Conservation (phyloP, 345 rosid genomes). For the Acer negundo region DNA sequence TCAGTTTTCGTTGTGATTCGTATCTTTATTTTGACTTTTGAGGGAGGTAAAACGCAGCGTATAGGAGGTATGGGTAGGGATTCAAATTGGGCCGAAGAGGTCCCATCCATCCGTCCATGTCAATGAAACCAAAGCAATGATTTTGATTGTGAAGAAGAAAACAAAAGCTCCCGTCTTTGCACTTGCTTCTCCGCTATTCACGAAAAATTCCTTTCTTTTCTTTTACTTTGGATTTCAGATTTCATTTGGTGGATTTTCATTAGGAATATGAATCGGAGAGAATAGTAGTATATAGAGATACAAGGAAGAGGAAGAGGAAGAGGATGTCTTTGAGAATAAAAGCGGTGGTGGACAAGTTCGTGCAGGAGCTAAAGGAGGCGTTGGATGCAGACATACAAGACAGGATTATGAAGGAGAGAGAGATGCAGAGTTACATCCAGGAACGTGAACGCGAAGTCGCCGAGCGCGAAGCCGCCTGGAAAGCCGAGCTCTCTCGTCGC, state of each 20-base stretch:
- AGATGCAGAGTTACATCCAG: constrained; percentile 97
- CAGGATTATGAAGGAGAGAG: constrained; percentile 95
- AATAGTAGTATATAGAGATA: not conserved
- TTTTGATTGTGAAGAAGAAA: no score
- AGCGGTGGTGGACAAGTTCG: constrained; percentile 91
- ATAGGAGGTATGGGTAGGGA: not conserved
- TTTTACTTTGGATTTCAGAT: no score
- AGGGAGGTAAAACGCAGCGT: constrained; percentile 15
- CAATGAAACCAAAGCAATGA: no score
- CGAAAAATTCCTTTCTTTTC: no score
- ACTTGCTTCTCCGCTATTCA: no score
- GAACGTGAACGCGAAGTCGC: constrained; percentile 99
- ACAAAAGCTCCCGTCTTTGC: no score
- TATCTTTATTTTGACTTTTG: no score
- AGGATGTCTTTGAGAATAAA: constrained; percentile 87
- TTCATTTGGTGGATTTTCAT: no score
- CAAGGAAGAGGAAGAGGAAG: not conserved
- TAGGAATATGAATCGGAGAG: no score
- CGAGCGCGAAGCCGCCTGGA: constrained; percentile 98
- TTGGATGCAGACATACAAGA: constrained; percentile 95
- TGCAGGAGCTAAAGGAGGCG: constrained; percentile 94
- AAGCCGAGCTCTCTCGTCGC: constrained; percentile 96
- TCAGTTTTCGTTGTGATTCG: no score
- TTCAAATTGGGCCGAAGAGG: no score
- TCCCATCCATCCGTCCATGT: no score